Evolutionary conservation across 306 rosid genomes (phyloP).

Genomic region (Fragaria iinumae): DNA sequence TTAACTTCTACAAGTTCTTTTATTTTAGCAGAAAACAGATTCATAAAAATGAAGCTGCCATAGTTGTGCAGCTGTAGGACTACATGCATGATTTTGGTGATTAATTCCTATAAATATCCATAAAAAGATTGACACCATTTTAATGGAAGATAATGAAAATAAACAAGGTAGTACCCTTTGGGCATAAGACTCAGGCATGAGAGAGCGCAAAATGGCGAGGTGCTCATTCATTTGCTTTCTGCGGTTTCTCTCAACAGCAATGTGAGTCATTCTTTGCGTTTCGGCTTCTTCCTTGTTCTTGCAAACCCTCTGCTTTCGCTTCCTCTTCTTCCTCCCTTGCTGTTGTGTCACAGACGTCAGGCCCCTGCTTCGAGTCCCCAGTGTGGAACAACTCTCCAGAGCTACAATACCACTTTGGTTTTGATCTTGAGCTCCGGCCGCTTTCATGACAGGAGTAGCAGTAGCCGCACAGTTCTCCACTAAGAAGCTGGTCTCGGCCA

Average conservation of each 20-base stretch:
- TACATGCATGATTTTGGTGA: not conserved
- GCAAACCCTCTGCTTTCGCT: slow-evolving; percentile 66
- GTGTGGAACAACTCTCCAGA: not conserved
- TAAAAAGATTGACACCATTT: not conserved
- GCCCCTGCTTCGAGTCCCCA: slow-evolving; percentile 7
- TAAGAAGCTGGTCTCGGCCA: slow-evolving; percentile 23
- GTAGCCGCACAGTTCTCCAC: not conserved
- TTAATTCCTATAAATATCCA: not conserved
- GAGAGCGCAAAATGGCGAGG: slow-evolving; percentile 78
- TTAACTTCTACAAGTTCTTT: not conserved
- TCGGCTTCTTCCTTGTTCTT: slow-evolving; percentile 93
- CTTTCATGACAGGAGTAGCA: not conserved
- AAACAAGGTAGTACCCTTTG: slow-evolving; percentile 66
- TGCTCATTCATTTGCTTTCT: slow-evolving; percentile 91
- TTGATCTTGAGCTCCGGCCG: not conserved
- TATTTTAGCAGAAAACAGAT: not conserved
- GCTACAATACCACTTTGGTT: not conserved
- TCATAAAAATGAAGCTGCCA: not conserved
- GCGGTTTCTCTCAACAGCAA: slow-evolving; percentile 87
- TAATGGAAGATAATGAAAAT: not conserved
- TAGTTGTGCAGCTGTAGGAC: not conserved
- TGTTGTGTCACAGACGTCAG: slow-evolving; percentile 21
- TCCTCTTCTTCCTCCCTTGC: slow-evolving; percentile 65
- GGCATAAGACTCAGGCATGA: slow-evolving; percentile 82
- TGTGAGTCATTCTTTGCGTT: slow-evolving; percentile 92